Conservation (phyloP, 345 rosid species). For the Ceriops tagal region DNA sequence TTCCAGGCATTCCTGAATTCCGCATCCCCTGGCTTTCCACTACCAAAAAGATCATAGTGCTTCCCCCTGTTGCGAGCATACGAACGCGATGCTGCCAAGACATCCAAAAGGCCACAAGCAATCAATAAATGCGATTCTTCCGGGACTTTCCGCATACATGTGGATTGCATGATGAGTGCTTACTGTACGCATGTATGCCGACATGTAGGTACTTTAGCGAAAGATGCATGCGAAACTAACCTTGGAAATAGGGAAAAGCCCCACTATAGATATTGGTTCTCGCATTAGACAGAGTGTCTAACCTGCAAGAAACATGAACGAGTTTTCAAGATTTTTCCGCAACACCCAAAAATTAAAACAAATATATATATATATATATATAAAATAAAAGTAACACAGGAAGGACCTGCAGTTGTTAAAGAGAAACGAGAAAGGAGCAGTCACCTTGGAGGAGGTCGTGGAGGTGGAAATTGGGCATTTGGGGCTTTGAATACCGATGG, state of each 20-base stretch:
- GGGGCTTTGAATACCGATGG: not conserved
- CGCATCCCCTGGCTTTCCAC: slow-evolving; percentile 50
- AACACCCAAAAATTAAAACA: not conserved
- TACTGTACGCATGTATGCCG: not conserved
- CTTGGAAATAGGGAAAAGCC: slow-evolving; percentile 21
- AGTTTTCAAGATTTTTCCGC: not conserved
- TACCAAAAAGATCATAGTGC: slow-evolving; percentile 73
- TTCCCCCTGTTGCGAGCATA: slow-evolving; percentile 52
- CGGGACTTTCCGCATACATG: slow-evolving; percentile 23
- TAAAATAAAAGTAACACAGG: not conserved
- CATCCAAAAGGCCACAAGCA: not conserved
- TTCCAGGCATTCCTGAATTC: slow-evolving; percentile 68
- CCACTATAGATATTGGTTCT: slow-evolving; percentile 3
- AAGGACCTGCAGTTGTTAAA: too few relatives aligned
- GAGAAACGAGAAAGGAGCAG: not conserved
- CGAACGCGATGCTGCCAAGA: slow-evolving; percentile 46
- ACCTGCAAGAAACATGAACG: slow-evolving; percentile 16
- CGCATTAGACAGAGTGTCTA: slow-evolving; percentile 3
- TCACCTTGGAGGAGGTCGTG: not conserved
- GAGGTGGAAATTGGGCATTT: not conserved
- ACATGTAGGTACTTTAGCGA: too few relatives aligned
- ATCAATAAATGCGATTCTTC: not conserved
- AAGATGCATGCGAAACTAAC: slow-evolving; percentile 7
- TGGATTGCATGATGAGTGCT: not conserved
- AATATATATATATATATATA: too few relatives aligned